Conservation (phyloP, 331 rosid genomes). For the Arachis monticola region DNA sequence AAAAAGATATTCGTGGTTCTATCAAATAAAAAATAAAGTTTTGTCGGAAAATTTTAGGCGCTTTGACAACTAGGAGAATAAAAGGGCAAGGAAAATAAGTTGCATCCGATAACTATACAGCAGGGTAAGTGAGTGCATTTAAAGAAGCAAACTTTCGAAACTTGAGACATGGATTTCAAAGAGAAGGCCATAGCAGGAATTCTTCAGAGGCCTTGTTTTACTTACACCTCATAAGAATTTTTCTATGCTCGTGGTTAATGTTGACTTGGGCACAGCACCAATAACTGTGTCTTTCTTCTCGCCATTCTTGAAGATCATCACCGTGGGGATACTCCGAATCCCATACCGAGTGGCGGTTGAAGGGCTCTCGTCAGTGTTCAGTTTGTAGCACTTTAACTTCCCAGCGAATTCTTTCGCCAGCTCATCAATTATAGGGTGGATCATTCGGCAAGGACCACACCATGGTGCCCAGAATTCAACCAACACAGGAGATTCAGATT, state of each 20-base stretch:
- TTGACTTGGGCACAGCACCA: too few relatives aligned
- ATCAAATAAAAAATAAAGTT: too few relatives aligned
- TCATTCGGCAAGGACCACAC: slow-evolving; percentile 99
- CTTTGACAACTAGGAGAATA: too few relatives aligned
- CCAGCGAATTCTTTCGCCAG: slow-evolving; percentile 69
- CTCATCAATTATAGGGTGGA: slow-evolving; percentile 79
- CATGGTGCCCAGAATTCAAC: slow-evolving; percentile 99
- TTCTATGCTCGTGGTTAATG: too few relatives aligned
- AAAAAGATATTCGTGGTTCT: too few relatives aligned
- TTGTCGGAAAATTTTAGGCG: too few relatives aligned
- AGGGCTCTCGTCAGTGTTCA: slow-evolving; percentile 63
- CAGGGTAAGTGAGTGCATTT: slow-evolving; percentile 39
- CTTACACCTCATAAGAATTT: slow-evolving; percentile 70
- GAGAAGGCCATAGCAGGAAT: slow-evolving; percentile 41
- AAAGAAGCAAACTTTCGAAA: slow-evolving; percentile 45
- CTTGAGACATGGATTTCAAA: slow-evolving; percentile 37
- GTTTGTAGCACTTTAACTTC: slow-evolving; percentile 83
- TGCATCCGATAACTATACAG: slow-evolving; percentile 60
- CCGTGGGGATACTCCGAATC: too few relatives aligned
- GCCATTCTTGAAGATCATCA: too few relatives aligned
- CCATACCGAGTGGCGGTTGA: too few relatives aligned
- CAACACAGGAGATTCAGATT: slow-evolving; percentile 26
- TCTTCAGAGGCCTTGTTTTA: slow-evolving; percentile 38
- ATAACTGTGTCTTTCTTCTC: too few relatives aligned
- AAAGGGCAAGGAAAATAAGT: neutral